phyloP scores from a whole-genome alignment of 345 rosid species.

The Toxicodendron radicans region DNA sequence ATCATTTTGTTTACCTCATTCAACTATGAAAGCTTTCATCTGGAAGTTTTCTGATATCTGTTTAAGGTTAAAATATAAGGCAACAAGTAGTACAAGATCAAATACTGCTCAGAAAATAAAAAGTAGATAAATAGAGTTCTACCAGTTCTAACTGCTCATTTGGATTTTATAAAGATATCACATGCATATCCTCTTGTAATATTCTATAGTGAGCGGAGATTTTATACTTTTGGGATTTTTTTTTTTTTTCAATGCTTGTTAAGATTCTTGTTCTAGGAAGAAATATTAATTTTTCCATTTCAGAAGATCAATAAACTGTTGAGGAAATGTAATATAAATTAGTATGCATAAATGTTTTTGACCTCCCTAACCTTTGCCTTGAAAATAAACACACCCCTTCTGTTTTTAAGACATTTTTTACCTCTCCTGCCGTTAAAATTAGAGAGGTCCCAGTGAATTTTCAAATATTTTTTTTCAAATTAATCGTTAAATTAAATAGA shows the following conservation, averaged over 20 bases:
- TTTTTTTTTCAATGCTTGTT: not conserved
- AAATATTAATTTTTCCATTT: not conserved
- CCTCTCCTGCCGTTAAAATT: no score
- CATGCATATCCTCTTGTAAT: not conserved
- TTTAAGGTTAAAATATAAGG: not conserved
- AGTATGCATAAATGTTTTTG: not conserved
- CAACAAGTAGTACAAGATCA: not conserved
- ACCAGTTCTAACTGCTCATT: not conserved
- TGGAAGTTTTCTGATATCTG: not conserved
- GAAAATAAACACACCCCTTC: no score
- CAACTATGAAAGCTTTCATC: not conserved
- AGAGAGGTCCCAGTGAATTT: no score
- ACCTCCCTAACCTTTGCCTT: not conserved
- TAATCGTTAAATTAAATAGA: no score
- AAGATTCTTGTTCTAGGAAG: not conserved
- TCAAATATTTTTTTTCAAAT: no score
- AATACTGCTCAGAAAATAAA: constrained; percentile 5
- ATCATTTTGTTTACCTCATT: not conserved
- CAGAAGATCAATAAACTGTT: not conserved
- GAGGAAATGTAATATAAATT: not conserved
- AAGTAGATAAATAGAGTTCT: not conserved
- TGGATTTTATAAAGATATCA: not conserved
- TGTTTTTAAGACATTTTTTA: no score
- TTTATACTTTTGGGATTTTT: not conserved
- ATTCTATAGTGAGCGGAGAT: not conserved